Conservation (phyloP, 345 rosid genomes). For the Salix purpurea region DNA sequence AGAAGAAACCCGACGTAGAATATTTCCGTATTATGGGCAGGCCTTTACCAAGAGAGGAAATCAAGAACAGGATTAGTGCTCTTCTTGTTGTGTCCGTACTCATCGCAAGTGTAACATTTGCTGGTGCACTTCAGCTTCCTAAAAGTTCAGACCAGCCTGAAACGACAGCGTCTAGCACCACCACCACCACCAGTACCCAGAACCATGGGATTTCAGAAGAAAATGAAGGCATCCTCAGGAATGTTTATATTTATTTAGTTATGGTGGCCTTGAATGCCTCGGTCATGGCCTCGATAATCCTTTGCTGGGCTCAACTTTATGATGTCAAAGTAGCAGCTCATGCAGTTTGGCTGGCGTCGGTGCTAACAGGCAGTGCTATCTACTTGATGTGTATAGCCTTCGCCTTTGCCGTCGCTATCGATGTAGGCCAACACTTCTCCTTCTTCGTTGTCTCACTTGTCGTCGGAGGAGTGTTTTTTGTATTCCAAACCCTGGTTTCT, state of each 20-base stretch:
- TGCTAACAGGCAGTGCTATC: neutral
- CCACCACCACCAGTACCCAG: no score
- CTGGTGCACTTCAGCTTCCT: no score
- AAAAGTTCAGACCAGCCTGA: no score
- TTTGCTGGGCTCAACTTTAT: neutral
- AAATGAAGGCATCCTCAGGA: neutral
- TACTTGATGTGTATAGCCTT: neutral
- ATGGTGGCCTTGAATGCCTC: neutral
- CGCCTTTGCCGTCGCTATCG: neutral
- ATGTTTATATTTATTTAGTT: neutral
- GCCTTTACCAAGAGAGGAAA: no score
- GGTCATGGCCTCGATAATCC: neutral
- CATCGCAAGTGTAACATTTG: no score
- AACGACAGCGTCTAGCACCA: no score
- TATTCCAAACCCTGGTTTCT: neutral
- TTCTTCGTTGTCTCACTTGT: neutral
- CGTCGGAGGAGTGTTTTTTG: neutral
- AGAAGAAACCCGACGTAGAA: no score
- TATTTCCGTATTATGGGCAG: no score
- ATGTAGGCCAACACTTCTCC: neutral
- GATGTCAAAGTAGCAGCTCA: neutral
- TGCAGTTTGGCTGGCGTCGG: neutral
- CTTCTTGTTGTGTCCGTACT: slow-evolving; percentile 20
- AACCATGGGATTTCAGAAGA: neutral
- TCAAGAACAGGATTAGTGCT: neutral